A percentile compares a stretch with the other conserved stretches of the same genome.
Evolutionary conservation across 345 rosid genomes (phyloP).

Genomic region (Pugionium cornutum): DNA sequence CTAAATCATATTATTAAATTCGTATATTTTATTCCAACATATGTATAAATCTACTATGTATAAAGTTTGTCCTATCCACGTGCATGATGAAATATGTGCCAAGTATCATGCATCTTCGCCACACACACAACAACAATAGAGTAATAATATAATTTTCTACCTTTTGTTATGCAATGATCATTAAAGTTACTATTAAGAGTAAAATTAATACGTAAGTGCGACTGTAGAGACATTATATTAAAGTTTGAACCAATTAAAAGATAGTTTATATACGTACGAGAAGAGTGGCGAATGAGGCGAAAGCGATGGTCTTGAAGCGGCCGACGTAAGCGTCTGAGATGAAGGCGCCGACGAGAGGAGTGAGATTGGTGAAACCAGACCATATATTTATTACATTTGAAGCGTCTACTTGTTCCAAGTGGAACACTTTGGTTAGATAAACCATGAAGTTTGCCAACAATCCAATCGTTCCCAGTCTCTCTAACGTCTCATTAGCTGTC

Average conservation of each 20-base stretch:
- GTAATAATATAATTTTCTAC: background rate
- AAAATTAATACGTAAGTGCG: background rate
- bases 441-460: conserved; percentile 60
- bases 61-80: background rate
- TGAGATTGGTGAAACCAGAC: conserved; percentile 62
- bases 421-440: conserved; percentile 58
- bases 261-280: conserved; percentile 45
- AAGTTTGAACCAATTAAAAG: background rate
- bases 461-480: conserved; percentile 70
- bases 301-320: conserved; percentile 59
- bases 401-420: conserved; percentile 56
- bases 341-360: conserved; percentile 70
- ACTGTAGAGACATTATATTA: conserved; percentile 1
- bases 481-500: conserved; percentile 73
- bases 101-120: conserved; percentile 30
- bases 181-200: background rate
- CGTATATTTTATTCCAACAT: too few relatives aligned
- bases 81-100: conserved; percentile 25
- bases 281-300: conserved; percentile 54
- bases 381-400: conserved; percentile 61
- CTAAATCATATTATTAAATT: too few relatives aligned
- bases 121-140: conserved; percentile 10
- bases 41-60: too few relatives aligned
- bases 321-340: conserved; percentile 56
- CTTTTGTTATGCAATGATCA: background rate